phyloP scores from a whole-genome alignment of 805 yeast genomes.

The Candida stauntonica region DNA sequence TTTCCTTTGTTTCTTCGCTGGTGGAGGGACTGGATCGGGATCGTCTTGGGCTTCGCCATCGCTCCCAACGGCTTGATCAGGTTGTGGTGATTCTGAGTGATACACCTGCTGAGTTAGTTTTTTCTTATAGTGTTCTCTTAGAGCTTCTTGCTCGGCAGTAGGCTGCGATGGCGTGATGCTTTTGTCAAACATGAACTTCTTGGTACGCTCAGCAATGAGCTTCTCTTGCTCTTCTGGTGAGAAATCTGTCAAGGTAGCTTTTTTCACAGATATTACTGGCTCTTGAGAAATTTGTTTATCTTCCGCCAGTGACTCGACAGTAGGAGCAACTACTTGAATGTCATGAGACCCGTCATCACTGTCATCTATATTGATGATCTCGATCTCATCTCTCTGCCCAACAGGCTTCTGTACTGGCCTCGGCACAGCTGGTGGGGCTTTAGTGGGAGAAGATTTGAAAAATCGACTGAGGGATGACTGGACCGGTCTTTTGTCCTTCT shows the following conservation, averaged over 20 bases:
- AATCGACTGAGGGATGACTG: conserved; percentile 13
- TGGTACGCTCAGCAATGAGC: conserved; percentile 5
- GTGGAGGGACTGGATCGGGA: conserved; percentile 1
- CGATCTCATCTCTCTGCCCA: background rate
- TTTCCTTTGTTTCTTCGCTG: conserved; percentile 8
- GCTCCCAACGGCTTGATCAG: conserved; percentile 2
- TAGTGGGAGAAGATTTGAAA: conserved; percentile 7
- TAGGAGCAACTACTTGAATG: background rate
- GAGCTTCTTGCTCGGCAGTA: conserved; percentile 2
- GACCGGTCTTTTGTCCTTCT: background rate
- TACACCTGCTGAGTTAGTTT: conserved; percentile 6
- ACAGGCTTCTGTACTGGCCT: background rate
- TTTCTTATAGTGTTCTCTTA: conserved; percentile 8
- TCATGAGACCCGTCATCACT: background rate
- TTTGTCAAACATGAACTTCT: conserved; percentile 6
- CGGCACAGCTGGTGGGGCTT: conserved; percentile 1
- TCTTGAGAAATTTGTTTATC: background rate
- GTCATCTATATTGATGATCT: conserved; percentile 6
- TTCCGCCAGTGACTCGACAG: too few species aligned
- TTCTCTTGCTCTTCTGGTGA: too few species aligned
- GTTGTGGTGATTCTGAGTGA: background rate
- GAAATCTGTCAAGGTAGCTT: too few species aligned
- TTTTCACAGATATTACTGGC: too few species aligned
- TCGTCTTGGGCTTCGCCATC: conserved; percentile 10
- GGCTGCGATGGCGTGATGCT: conserved; percentile 3